Evolutionary conservation across 2,329 filamentous ascomycete species (phyloP).

Genomic region (Aspergillus jensenii): DNA sequence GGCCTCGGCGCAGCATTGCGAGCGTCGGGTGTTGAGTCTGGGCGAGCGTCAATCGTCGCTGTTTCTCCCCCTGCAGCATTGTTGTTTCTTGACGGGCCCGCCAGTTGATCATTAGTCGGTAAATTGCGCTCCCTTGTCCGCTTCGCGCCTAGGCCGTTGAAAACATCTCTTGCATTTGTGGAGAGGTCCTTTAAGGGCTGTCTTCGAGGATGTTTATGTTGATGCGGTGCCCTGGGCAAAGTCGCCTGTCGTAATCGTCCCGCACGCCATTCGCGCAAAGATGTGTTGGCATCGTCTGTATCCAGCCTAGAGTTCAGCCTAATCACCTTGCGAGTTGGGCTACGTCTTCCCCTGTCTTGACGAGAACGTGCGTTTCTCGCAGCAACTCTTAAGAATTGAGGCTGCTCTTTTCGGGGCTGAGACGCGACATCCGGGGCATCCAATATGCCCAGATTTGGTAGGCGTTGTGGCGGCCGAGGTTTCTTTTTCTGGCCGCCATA

Average conservation of each 20-base stretch:
- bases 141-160: constrained; percentile 2
- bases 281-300: constrained; percentile 54
- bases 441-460: constrained; percentile 49
- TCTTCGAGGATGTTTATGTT: constrained; percentile 18
- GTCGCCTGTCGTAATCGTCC: constrained; percentile 42
- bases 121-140: not conserved
- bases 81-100: constrained; percentile 3
- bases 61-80: constrained; percentile 4
- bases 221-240: constrained; percentile 15
- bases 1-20: not conserved
- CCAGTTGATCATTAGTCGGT: not conserved
- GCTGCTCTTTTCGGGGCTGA: constrained; percentile 34
- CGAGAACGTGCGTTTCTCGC: constrained; percentile 51
- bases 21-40: constrained; percentile 1
- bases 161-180: constrained; percentile 15
- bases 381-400: constrained; percentile 58
- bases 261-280: constrained; percentile 52
- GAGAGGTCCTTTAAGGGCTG: constrained; percentile 24
- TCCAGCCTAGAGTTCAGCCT: constrained; percentile 53
- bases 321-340: constrained; percentile 53
- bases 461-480: constrained; percentile 18
- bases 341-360: constrained; percentile 51
- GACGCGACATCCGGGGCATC: constrained; percentile 46
- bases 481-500: constrained; percentile 23
- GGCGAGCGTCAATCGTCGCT: not conserved